Evolutionary conservation across 2,329 filamentous ascomycete genomes (phyloP), one percentile per base, ranked within the genome.

Genomic region (Dactylellina haptotyla): DNA sequence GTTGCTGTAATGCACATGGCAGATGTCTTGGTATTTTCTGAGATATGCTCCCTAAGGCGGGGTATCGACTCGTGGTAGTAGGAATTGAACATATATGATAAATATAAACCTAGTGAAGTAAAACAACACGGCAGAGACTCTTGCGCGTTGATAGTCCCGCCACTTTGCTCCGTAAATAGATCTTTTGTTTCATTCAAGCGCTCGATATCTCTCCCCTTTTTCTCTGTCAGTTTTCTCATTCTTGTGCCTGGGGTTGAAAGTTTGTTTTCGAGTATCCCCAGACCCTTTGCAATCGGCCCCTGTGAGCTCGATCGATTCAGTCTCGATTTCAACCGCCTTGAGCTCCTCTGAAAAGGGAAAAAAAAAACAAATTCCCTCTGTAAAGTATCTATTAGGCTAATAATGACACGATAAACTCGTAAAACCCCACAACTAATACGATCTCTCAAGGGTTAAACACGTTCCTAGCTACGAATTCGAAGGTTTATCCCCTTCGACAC

Each of bases 261-360:
- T 34, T 14, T 6, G 14, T n/a, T n/a, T n/a, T n/a, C n/a, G n/a
- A n/a, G n/a, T 14, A 43, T 8, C 18, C 18, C n/a, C 4, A 43
- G 18, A 43, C 5, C 39, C 39, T 45, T 3, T 8, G 37, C 37
- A 10, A 41, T 41, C 12, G 4, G 4, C 10, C n/a, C 23, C 41
- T n/a, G 45, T n/a, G 48, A 53, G 48, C 48, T 53, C 48, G 28
- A 53, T 34, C 2, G 14, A 12, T 34, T 34, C n/a, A n/a, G n/a
- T n/a, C n/a, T n/a, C n/a, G 23, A 12, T n/a, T 50, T 28, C n/a
- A 30, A 10, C 5, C 43, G 3, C 6, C 45, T 50, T 12, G 45
- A 50, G 45, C 45, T 50, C 45, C 45, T 50, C 45, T n/a, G 30
- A 50, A 50, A 46, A n/a, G n/a, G n/a, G n/a, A n/a, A n/a, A n/a